These are phyloP conservation scores for Russula brevipes DNA, from an alignment of 768 basidiomycete genomes.

Conservation along the genomic window DNA sequence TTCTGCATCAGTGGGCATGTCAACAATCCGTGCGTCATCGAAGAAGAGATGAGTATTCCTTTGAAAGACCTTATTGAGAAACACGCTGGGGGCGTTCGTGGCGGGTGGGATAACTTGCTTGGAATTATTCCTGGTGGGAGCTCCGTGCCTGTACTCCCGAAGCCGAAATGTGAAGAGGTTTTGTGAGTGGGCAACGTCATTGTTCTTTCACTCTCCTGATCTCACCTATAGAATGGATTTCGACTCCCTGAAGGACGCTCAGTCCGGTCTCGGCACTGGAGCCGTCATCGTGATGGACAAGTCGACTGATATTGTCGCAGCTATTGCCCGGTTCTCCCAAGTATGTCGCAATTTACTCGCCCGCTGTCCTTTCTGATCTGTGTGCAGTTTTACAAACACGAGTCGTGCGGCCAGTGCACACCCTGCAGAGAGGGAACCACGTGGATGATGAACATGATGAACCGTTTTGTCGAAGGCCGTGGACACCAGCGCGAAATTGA, in stretches of 20 bases:
- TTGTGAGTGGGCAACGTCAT: constrained; percentile 52
- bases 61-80: constrained; percentile 91
- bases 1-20: constrained; percentile 97
- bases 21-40: constrained; percentile 95
- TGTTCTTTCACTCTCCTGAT: neutral
- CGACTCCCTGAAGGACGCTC: constrained; percentile 89
- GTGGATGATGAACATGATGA: constrained; percentile 99
- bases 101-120: constrained; percentile 95
- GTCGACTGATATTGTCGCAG: constrained; percentile 88
- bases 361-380: neutral
- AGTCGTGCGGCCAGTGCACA: constrained; percentile 67
- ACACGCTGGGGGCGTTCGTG: constrained; percentile 91
- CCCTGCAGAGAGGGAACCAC: constrained; percentile 94
- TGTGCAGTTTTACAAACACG: constrained; percentile 31
- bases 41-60: constrained; percentile 99
- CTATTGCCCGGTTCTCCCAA: constrained; percentile 89
- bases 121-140: constrained; percentile 96
- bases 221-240: constrained; percentile 77
- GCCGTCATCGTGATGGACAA: constrained; percentile 99
- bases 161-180: constrained; percentile 75
- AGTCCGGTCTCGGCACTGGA: constrained; percentile 95
- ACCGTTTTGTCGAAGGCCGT: constrained; percentile 88
- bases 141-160: constrained; percentile 90
- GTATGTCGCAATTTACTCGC: constrained; percentile 32
- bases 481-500: constrained; percentile 93